Percentiles rank a stretch among this genome's conserved stretches.
Evolutionary conservation across 179 eudicot genomes (phyloP).

Genomic region (Beta macrorhiza): DNA sequence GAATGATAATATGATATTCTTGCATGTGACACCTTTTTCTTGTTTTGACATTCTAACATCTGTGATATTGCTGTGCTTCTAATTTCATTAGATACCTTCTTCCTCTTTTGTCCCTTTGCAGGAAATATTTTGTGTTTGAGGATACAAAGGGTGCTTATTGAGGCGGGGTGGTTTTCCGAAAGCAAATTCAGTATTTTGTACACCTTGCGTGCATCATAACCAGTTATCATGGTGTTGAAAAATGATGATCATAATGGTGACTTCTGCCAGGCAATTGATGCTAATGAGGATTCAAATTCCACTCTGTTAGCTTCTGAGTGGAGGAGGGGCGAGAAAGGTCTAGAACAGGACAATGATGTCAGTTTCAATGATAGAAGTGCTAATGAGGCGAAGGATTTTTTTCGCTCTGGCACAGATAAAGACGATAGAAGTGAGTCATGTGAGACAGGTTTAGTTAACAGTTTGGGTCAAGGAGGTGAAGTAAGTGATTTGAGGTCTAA

Average conservation of each 20-base stretch:
- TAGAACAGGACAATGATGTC: constrained; percentile 35
- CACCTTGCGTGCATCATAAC: not conserved
- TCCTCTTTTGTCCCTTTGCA: not conserved
- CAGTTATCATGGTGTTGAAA: constrained; percentile 21
- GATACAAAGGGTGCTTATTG: not conserved
- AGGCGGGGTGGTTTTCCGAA: not conserved
- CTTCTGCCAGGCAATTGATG: constrained; percentile 9
- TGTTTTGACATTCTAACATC: not conserved
- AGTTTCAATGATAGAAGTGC: constrained; percentile 32
- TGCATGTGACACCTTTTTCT: not conserved
- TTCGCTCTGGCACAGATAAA: constrained; percentile 18
- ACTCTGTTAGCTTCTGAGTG: constrained; percentile 11
- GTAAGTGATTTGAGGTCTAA: constrained; percentile 22
- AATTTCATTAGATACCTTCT: not conserved
- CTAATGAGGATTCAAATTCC: constrained; percentile 15
- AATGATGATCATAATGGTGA: constrained; percentile 20
- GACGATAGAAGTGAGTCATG: constrained; percentile 27
- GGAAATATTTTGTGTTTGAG: constrained; percentile 15
- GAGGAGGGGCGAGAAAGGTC: constrained; percentile 31
- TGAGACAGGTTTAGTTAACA: constrained; percentile 16
- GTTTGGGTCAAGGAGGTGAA: constrained; percentile 25
- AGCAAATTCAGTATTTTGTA: constrained; percentile 6
- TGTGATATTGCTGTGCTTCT: not conserved
- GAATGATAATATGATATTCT: not conserved
- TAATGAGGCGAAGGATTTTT: constrained; percentile 27